These are phyloP conservation scores for slime mould (Dictyostelium discoideum) DNA, from an alignment of 78 protist species.

Conservation along the genomic window dicty_2.7 NC_007089.4:5877001-5877500, in stretches of 20 bases:
- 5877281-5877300: conserved; percentile 90
- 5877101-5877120: conserved; percentile 82
- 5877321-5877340: too few relatives aligned
- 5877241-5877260: too few relatives aligned
- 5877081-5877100: conserved; percentile 72
- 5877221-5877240: too few relatives aligned
- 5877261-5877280: conserved; percentile 2
- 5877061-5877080: conserved; percentile 76
- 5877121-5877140: conserved; percentile 86
- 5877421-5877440: too few relatives aligned
- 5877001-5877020: neutral
- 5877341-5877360: too few relatives aligned
- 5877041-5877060: conserved; percentile 51
- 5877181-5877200: too few relatives aligned
- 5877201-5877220: too few relatives aligned
- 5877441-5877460: conserved; percentile 48
- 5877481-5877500: conserved; percentile 74
- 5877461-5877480: conserved; percentile 88
- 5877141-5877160: conserved; percentile 91
- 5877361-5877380: too few relatives aligned
- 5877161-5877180: conserved; percentile 67
- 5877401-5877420: neutral
- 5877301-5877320: conserved; percentile 74
- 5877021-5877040: conserved; percentile 41
- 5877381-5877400: too few relatives aligned